Evolutionary conservation across 352 stramenopile species (phyloP).

Genomic region (Plasmopara viticola): DNA sequence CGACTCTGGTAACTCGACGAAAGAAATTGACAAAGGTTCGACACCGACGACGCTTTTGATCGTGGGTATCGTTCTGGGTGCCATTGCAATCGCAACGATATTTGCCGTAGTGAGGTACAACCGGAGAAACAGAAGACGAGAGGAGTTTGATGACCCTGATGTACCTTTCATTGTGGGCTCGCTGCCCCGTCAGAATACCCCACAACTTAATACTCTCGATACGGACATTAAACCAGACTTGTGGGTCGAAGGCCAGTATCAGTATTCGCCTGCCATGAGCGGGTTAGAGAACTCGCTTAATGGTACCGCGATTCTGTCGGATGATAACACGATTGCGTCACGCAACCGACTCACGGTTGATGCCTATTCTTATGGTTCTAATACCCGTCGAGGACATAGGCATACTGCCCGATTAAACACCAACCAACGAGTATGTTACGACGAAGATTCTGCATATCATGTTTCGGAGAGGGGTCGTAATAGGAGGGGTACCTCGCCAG

Average conservation of each 20-base stretch:
- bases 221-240: slow-evolving; percentile 27
- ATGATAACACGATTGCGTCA: slow-evolving; percentile 26
- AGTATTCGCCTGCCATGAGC: slow-evolving; percentile 29
- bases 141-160: slow-evolving; percentile 15
- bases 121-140: slow-evolving; percentile 19
- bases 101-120: slow-evolving; percentile 23
- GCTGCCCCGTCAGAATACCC: slow-evolving; percentile 16
- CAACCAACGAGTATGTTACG: slow-evolving; percentile 5
- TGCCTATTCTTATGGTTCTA: slow-evolving; percentile 15
- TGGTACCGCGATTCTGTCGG: slow-evolving; percentile 33
- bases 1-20: slow-evolving; percentile 3
- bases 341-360: slow-evolving; percentile 29
- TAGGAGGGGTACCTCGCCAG: slow-evolving; percentile 20
- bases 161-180: slow-evolving; percentile 26
- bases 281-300: slow-evolving; percentile 23
- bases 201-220: slow-evolving; percentile 25
- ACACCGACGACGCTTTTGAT: slow-evolving; percentile 19
- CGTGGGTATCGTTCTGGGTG: slow-evolving; percentile 19
- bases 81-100: slow-evolving; percentile 24
- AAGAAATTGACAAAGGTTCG: slow-evolving; percentile 14
- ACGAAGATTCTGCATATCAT: slow-evolving; percentile 15
- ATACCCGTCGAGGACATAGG: slow-evolving; percentile 12
- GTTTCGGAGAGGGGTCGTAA: slow-evolving; percentile 20
- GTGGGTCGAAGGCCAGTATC: slow-evolving; percentile 28
- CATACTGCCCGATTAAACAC: slow-evolving; percentile 1